Evolutionary conservation across 108 stramenopile species (phyloP), one percentile per base, ranked within the genome.

Genomic region (Nitzschia inconspicua): DNA sequence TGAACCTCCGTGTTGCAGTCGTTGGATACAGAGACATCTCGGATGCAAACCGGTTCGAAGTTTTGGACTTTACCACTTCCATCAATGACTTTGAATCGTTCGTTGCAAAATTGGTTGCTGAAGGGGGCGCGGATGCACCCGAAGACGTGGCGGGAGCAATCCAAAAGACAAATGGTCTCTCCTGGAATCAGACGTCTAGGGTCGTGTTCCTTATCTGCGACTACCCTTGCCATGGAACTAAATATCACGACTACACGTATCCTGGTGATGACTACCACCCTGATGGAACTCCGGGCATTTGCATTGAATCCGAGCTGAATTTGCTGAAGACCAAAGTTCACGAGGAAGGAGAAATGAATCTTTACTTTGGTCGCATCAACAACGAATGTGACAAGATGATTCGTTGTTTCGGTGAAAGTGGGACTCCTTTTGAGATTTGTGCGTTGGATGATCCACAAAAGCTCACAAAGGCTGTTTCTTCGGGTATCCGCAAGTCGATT

Each of bases 71-170:
- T 46, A 49, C 60, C 4, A 14, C 35, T 24, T 68, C 62, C 13
- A 25, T 69, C 31, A 50, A 42, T 18, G 44, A 44, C 3, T 75
- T 75, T 66, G 39, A 63, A 41, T 11, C 13, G 10, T 75, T 69
- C 57, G 40, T 68, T 20, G 40, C 55, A 3, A 20, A 24, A 29
- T 20, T 75, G 18, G 25, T 18, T 1, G 60, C 69, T 7, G 29
- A 32, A 2, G 70, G 71, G 11, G 63, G 48, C 22, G 56, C n/a
- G 11, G 61, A 68, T 16, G 32, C 32, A 26, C 66, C 60, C 25
- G 77, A 78, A 60, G 66, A 78, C 63, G 57, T 78, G 41, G 66
- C 65, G 19, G 62, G 60, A 16, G 77, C 52, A 4, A 63, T 78
- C 47, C 59, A 72, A 32, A 44, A 50, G 9, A 56, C 56, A 27